Evolutionary conservation across 441 rosid genomes (phyloP).

Genomic region (Adansonia grandidieri): DNA sequence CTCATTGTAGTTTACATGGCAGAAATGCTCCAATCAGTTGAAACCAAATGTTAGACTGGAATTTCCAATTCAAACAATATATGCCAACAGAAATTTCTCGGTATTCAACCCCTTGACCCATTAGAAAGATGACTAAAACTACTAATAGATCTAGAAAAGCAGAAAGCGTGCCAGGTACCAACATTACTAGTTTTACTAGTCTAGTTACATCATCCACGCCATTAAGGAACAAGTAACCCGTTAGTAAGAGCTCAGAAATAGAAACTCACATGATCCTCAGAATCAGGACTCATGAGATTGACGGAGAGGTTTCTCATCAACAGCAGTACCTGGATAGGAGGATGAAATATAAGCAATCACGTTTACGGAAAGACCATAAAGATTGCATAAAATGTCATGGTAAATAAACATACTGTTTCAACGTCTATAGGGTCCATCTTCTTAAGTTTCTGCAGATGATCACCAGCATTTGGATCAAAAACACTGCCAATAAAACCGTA

Average conservation of each 20-base stretch:
- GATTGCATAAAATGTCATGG: background rate
- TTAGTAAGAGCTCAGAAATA: constrained; percentile 13
- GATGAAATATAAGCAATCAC: constrained; percentile 21
- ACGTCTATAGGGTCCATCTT: constrained; percentile 67
- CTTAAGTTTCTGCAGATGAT: constrained; percentile 60
- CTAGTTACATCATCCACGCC: background rate
- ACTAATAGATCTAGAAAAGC: background rate
- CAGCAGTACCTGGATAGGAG: constrained; percentile 48
- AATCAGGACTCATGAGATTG: constrained; percentile 64
- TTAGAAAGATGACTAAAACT: background rate
- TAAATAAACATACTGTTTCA: constrained; percentile 54
- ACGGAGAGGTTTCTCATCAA: constrained; percentile 66
- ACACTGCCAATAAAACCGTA: constrained; percentile 71
- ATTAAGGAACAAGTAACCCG: background rate
- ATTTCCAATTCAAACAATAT: background rate
- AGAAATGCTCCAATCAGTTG: background rate
- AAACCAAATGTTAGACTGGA: background rate
- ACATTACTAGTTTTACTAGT: background rate
- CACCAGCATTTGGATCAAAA: constrained; percentile 58
- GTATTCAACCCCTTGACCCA: constrained; percentile 1
- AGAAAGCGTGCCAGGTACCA: background rate
- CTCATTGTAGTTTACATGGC: background rate
- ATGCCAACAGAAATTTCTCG: background rate
- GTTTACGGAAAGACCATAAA: background rate
- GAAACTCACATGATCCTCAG: constrained; percentile 63